Evolutionary conservation across 805 yeast genomes (phyloP).

Genomic region (Wickerhamomyces mucosus): DNA sequence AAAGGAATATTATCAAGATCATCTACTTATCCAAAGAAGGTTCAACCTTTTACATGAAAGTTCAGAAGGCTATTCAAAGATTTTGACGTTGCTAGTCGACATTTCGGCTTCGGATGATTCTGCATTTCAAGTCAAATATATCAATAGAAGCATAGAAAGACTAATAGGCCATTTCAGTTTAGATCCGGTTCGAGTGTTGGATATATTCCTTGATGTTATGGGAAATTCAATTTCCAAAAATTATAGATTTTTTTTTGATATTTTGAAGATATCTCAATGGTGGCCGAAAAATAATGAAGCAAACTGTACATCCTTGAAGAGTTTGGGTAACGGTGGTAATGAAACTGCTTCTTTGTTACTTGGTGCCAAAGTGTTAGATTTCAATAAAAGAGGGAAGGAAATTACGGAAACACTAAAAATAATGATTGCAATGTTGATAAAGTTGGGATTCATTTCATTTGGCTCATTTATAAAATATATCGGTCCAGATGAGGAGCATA

Average conservation of each 20-base stretch:
- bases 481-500: constrained; percentile 39
- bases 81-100: constrained; percentile 38
- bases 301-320: constrained; percentile 23
- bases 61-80: constrained; percentile 66
- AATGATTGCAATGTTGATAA: constrained; percentile 48
- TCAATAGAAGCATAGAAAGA: constrained; percentile 39
- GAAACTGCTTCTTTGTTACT: constrained; percentile 44
- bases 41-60: constrained; percentile 67
- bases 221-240: constrained; percentile 34
- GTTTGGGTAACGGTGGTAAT: constrained; percentile 43
- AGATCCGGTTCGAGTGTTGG: constrained; percentile 64
- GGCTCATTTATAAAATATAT: constrained; percentile 49
- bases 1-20: too few relatives aligned
- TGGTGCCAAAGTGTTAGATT: constrained; percentile 32
- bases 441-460: constrained; percentile 56
- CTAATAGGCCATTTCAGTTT: constrained; percentile 67
- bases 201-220: constrained; percentile 48
- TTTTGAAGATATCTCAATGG: constrained; percentile 51
- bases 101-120: constrained; percentile 34
- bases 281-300: constrained; percentile 43
- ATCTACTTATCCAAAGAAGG: constrained; percentile 44
- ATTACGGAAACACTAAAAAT: constrained; percentile 34
- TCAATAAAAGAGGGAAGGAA: constrained; percentile 22
- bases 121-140: constrained; percentile 31
- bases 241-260: constrained; percentile 35